Evolutionary conservation across 352 stramenopile species (phyloP).

Genomic region (Globisporangium nunn): DNA sequence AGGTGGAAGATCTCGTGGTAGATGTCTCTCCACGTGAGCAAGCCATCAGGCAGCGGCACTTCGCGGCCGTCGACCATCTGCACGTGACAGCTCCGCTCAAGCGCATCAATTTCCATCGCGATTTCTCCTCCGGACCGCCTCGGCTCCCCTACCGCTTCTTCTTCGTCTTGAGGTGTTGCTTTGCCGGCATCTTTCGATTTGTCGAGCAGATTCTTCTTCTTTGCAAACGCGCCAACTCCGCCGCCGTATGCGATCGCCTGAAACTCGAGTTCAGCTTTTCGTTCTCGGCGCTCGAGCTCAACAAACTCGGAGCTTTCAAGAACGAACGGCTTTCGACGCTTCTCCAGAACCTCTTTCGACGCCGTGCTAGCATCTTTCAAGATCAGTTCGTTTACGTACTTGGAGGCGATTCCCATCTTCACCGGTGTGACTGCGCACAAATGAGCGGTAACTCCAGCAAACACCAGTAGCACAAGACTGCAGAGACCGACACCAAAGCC

Average conservation of each 20-base stretch:
- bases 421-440: constrained; percentile 80
- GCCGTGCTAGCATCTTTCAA: constrained; percentile 77
- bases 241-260: constrained; percentile 73
- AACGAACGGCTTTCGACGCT: constrained; percentile 58
- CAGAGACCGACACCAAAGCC: constrained; percentile 84
- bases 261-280: constrained; percentile 78
- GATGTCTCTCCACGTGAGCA: constrained; percentile 33
- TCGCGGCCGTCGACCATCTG: constrained; percentile 28
- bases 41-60: constrained; percentile 30
- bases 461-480: constrained; percentile 74
- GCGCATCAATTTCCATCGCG: constrained; percentile 60
- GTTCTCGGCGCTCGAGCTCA: constrained; percentile 57
- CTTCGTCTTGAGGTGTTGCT: background rate
- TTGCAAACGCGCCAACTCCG: constrained; percentile 41
- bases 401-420: constrained; percentile 80
- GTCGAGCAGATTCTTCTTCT: constrained; percentile 31
- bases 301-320: constrained; percentile 78
- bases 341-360: constrained; percentile 58
- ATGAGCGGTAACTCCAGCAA: constrained; percentile 69
- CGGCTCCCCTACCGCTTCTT: background rate
- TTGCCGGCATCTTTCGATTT: background rate
- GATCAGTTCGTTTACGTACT: constrained; percentile 87
- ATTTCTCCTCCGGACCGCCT: constrained; percentile 41
- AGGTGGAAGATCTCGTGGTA: constrained; percentile 36
- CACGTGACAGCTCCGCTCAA: constrained; percentile 43